phyloP scores from a whole-genome alignment of 768 basidiomycete genomes.

The Mycena sanguinolenta region DNA sequence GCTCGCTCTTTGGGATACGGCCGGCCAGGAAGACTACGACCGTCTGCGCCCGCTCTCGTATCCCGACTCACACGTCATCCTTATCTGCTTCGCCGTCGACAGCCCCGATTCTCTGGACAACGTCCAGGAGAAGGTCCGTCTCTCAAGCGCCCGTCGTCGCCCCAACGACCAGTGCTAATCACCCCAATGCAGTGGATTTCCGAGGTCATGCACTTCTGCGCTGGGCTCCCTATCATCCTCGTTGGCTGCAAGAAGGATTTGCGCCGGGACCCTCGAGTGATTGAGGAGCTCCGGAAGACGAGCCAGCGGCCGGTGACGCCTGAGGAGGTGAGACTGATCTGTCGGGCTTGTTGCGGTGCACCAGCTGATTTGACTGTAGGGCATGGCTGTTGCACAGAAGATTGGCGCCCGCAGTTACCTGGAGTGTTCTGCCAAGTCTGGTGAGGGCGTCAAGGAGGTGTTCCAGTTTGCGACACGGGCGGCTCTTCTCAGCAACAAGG shows the following conservation, averaged over 20 bases:
- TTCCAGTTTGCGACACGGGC: slow-evolving; percentile 98
- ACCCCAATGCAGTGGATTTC: slow-evolving; percentile 86
- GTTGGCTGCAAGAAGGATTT: slow-evolving; percentile 99
- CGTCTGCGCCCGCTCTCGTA: slow-evolving; percentile 97
- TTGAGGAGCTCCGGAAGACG: slow-evolving; percentile 94
- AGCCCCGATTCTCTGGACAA: slow-evolving; percentile 98
- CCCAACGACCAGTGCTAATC: slow-evolving; percentile 15
- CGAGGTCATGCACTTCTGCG: slow-evolving; percentile 98
- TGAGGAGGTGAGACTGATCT: slow-evolving; percentile 76
- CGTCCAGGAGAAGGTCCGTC: slow-evolving; percentile 97
- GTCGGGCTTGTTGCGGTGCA: slow-evolving; percentile 1
- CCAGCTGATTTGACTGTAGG: slow-evolving; percentile 61
- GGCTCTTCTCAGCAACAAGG: slow-evolving; percentile 74
- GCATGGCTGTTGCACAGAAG: slow-evolving; percentile 95
- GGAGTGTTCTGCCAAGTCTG: slow-evolving; percentile 96
- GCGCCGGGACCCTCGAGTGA: slow-evolving; percentile 90
- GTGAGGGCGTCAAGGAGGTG: slow-evolving; percentile 97
- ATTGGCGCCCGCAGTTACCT: slow-evolving; percentile 97
- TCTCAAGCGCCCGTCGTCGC: slow-evolving; percentile 4
- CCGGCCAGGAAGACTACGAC: slow-evolving; percentile 99
- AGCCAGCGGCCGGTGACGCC: slow-evolving; percentile 95
- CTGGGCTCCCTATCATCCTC: slow-evolving; percentile 93
- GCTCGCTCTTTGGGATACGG: slow-evolving; percentile 99
- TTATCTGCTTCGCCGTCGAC: slow-evolving; percentile 99
- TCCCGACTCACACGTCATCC: slow-evolving; percentile 99